Evolutionary conservation across 2,329 filamentous ascomycete species (phyloP).

Genomic region (Talaromyces sp.): DNA sequence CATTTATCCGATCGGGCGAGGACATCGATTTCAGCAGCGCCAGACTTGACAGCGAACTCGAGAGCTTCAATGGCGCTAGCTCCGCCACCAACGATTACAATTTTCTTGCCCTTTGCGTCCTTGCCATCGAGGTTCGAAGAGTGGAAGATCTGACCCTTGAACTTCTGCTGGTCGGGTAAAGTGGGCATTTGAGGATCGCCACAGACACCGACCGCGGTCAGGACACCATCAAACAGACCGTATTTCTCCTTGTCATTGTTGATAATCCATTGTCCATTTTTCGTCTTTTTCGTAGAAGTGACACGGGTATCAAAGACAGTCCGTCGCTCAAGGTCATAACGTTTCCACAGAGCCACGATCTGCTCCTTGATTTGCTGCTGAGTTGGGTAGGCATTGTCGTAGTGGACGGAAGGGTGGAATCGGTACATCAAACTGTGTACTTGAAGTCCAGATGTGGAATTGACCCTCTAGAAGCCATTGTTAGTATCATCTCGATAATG

Average conservation of each 20-base stretch:
- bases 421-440: conserved; percentile 87
- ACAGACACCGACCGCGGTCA: conserved; percentile 78
- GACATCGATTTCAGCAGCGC: conserved; percentile 70
- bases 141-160: conserved; percentile 73
- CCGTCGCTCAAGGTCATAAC: conserved; percentile 69
- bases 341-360: conserved; percentile 72
- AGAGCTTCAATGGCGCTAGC: conserved; percentile 81
- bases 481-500: neutral
- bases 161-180: conserved; percentile 70
- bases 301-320: conserved; percentile 74
- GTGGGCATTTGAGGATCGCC: conserved; percentile 74
- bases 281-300: conserved; percentile 69
- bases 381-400: conserved; percentile 75
- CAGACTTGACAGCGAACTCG: conserved; percentile 71
- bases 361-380: conserved; percentile 74
- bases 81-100: conserved; percentile 76
- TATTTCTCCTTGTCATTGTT: conserved; percentile 71
- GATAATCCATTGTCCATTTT: conserved; percentile 73
- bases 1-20: conserved; percentile 80
- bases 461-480: conserved; percentile 62
- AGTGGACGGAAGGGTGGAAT: conserved; percentile 79
- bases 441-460: conserved; percentile 79
- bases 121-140: conserved; percentile 75
- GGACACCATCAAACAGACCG: conserved; percentile 76
- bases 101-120: conserved; percentile 71